Base-by-base conservation (phyloP, 176 grass and related monocot species). In the Microstegium vimineum region DNA sequence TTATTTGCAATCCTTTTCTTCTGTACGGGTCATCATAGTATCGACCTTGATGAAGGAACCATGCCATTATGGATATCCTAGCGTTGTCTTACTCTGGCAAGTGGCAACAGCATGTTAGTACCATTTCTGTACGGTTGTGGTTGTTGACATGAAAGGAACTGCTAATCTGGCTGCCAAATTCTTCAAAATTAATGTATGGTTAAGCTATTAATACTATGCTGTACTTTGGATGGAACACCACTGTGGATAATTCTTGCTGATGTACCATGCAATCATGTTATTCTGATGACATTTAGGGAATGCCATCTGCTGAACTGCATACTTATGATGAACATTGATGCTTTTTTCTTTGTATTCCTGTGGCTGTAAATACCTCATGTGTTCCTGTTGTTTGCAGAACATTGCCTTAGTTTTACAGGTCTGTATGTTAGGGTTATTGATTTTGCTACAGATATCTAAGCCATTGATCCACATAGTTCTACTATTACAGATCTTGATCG, bases 401-500 rank as follows among this genome's bases (percentile, higher is more conserved):
- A 56, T 78, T 37, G 9, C 38, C 30, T 78, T 79, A 3, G 20
- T 47, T 43, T 37, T 54, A 66, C 35, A 40, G 5, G 61, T 34
- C 47, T 79, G 18, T 35, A 42, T 85, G 76, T n/a, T 76, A 63
- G 27, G 23, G 2, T 56, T 72, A 14, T 82, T 81, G 22, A 8
- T 72, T 71, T 47, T 81, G 56, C 7, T 71, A 52, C 10, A 43
- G 33, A 64, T 85, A 16, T 77, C 33, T 57, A 45, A 62, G 56
- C 34, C 66, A 37, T 27, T 85, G 36, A 90, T 90, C 42, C 64
- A 34, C 2, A 64, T 75, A 70, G 13, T 81, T 76, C 23, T 84
- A 17, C 72, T 68, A 64, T 90, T 86, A 36, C 87, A 94, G 92
- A 94, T 83, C 87, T 84, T 62, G 92, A 89, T 76, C 78, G 75